Conservation (phyloP, 169 alveolate species). For the Plasmodium adleri region DNA sequence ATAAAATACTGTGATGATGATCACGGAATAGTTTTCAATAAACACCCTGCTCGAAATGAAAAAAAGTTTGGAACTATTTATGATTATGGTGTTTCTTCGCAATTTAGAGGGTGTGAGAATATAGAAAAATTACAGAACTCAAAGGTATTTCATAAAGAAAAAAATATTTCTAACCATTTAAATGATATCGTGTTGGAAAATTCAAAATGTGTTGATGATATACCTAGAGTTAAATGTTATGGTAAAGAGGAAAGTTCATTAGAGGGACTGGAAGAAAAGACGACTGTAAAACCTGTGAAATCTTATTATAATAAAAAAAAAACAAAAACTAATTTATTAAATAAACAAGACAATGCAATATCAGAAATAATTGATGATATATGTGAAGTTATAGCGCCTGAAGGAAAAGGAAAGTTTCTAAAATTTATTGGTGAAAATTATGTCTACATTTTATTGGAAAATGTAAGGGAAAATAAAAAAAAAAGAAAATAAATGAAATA, state of each 20-base stretch:
- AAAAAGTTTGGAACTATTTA: constrained; percentile 47
- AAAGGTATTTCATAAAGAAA: constrained; percentile 7
- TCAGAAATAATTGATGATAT: constrained; percentile 47
- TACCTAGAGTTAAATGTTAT: constrained; percentile 25
- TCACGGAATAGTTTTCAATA: constrained; percentile 70
- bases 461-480: constrained; percentile 26
- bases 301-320: background rate
- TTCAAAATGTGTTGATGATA: constrained; percentile 1
- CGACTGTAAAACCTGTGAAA: constrained; percentile 11
- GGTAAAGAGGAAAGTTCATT: constrained; percentile 29
- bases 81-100: constrained; percentile 41
- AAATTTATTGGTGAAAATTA: constrained; percentile 75
- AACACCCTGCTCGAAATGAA: constrained; percentile 63
- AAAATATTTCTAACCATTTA: background rate
- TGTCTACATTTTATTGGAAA: constrained; percentile 69
- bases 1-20: constrained; percentile 71
- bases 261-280: constrained; percentile 11
- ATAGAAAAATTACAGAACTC: constrained; percentile 2
- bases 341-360: constrained; percentile 15
- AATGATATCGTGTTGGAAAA: no score
- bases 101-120: constrained; percentile 22
- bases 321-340: background rate
- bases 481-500: background rate
- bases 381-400: constrained; percentile 72
- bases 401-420: constrained; percentile 68